Base-by-base conservation (phyloP, 1,284 basidiomycete genomes). In the Sanghuangporus sanghuang region DNA sequence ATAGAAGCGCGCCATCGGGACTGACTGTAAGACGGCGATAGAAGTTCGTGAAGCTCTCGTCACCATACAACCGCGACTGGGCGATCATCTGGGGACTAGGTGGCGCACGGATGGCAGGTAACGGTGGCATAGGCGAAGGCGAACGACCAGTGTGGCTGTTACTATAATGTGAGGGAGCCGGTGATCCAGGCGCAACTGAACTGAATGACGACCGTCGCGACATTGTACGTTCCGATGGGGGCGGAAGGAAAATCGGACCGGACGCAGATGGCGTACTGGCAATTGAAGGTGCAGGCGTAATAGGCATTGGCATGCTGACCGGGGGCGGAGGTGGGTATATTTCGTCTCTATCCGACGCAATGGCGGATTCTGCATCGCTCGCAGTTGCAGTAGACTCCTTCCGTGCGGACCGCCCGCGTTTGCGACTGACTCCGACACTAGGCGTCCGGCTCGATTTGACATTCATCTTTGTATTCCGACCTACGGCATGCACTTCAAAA, bases 31-130 rank as follows among this genome's bases (percentile, higher is more conserved):
- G 78, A 35, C 96, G 84, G 36, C 97, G 83, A 82, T 98, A 99
- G 79, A 99, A 99, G 69, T 96, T 95, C 3, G 93, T 96, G 71
- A 88, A 95, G 69, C 89, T 93, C 74, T 98, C 96, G 73, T 99
- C 96, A 50, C 96, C 95, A 70, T 98, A 99, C 32, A 99, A 79
- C 65, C 84, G 84, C 53, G 87, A 82, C 12, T 80, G 77, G 23
- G 78, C 76, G 78, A 82, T 83, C 27, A 78, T 79, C 40, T 71
- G 73, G 0, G 83, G 76, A 0, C 79, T 74, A 14, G 81, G 76
- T 9, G 84, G 75, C 46, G 84, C 82, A 56, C 93, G 87, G 70
- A 95, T 95, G 7, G 93, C 93, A 35, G 93, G 93, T 6, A 95
- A 80, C 14, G 92, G 91, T 14, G 92, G 93, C 83, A 95, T 93